Base-by-base conservation (phyloP, 73 alveolate species). In the Paraurostyla sp. region DNA sequence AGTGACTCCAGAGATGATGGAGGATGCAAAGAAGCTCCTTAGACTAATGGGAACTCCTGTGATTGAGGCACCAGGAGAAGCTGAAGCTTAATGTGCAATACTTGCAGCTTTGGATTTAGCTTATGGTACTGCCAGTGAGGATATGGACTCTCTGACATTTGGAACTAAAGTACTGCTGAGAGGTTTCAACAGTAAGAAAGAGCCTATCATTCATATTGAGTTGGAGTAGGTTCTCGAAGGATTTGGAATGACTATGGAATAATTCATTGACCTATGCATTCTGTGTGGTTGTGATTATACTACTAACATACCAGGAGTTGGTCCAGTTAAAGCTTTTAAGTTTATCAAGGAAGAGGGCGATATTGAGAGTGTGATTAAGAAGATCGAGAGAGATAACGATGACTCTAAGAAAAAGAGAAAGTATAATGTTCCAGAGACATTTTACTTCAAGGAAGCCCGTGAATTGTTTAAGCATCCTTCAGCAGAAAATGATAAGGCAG, bases 11-110 rank as follows among this genome's bases (percentile, higher is more conserved):
- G 95, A 96, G 89, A 96, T 96, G 99, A 84, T 88, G 68, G 95
- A 93, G 49, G 99, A 96, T 92, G 99, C 99, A 2, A 96, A 84
- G 88, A 93, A 85, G 52, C 35, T 81, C 9, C 69, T 81, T 15
- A 57, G 88, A 60, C 60, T 93, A 56, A 83, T 94, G 92, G 98
- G 98, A n/a, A 45, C 92, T 3, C 97, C 99, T 0, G 93, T 91
- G 0, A 84, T 96, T 48, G 98, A 96, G 52, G 99, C 99, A 3
- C 99, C 99, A n/a, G 59, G 97, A 35, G 99, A 97, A 54, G 99
- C 99, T 11, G 99, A 97, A 75, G 99, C 99, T 25, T 81, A 96
- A 25, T 97, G 99, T 68, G 96, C 99, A 3, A 91, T 85, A 29
- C 76, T 97, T 38, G 96, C 93, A 30, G 94, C 91, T 13, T 94